A percentile compares a stretch with the other conserved stretches of the same genome.
Conservation (phyloP, 768 basidiomycete species). For the Coprinopsis sp. region DNA sequence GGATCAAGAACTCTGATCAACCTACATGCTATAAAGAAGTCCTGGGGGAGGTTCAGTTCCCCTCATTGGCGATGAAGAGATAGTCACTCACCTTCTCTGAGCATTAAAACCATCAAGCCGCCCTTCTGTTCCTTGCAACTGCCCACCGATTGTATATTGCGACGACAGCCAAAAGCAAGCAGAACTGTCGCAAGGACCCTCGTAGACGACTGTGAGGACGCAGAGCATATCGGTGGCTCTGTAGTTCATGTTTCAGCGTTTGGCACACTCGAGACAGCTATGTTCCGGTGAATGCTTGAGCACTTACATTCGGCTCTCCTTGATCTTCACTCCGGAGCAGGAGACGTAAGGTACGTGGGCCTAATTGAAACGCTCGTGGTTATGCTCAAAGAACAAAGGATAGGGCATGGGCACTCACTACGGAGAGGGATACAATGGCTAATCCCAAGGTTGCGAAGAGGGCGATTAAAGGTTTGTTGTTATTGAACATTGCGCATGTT, state of each 20-base stretch:
- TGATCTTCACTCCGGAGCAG: background rate
- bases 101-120: background rate
- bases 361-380: background rate
- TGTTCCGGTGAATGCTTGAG: background rate
- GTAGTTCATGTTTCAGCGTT: background rate
- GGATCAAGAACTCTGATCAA: background rate
- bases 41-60: too few relatives aligned
- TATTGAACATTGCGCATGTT: background rate
- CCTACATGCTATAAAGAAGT: slow-evolving; percentile 5
- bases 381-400: too few relatives aligned
- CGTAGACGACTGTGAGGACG: slow-evolving; percentile 2
- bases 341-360: background rate
- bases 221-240: background rate
- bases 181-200: slow-evolving; percentile 4
- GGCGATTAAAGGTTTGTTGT: background rate
- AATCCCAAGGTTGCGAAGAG: background rate
- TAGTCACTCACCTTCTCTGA: slow-evolving; percentile 8
- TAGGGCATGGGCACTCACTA: background rate
- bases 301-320: slow-evolving; percentile 1
- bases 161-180: background rate
- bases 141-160: background rate
- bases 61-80: too few relatives aligned
- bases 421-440: background rate
- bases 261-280: background rate
- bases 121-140: background rate